Percentiles rank a stretch among this genome's conserved stretches.
phyloP scores from a whole-genome alignment of 495 filamentous ascomycete genomes.

The Bathelium albidoporum region DNA sequence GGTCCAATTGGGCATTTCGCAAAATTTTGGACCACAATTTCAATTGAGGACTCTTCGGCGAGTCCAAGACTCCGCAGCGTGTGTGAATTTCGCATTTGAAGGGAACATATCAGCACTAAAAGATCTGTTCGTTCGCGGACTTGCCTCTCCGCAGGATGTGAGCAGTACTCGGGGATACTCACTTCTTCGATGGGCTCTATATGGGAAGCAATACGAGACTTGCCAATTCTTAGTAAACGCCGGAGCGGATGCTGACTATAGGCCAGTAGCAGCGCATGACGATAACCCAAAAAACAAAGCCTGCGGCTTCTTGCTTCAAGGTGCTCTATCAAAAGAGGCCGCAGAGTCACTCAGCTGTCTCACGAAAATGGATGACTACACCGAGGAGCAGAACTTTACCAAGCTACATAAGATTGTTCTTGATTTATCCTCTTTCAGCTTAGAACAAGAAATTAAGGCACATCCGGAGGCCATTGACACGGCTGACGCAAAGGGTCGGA shows the following conservation, averaged over 20 bases:
- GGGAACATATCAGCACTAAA: slow-evolving; percentile 23
- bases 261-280: slow-evolving; percentile 18
- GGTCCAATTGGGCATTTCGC: slow-evolving; percentile 1
- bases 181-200: slow-evolving; percentile 24
- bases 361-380: slow-evolving; percentile 17
- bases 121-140: slow-evolving; percentile 18
- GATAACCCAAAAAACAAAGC: slow-evolving; percentile 26
- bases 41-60: slow-evolving; percentile 5
- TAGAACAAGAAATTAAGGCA: slow-evolving; percentile 20
- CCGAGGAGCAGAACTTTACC: slow-evolving; percentile 27
- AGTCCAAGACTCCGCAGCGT: slow-evolving; percentile 8
- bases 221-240: slow-evolving; percentile 23
- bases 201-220: slow-evolving; percentile 25
- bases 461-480: slow-evolving; percentile 19
- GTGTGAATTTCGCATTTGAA: slow-evolving; percentile 16
- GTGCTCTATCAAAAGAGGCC: slow-evolving; percentile 8
- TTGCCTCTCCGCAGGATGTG: slow-evolving; percentile 22
- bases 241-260: slow-evolving; percentile 27
- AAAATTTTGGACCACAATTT: slow-evolving; percentile 8
- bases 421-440: slow-evolving; percentile 16
- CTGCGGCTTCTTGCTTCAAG: slow-evolving; percentile 12
- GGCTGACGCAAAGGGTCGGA: slow-evolving; percentile 25
- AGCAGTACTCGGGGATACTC: slow-evolving; percentile 21
- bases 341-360: slow-evolving; percentile 14
- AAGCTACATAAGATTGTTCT: slow-evolving; percentile 26